Evolutionary conservation across 164 flowering plant species (phyloP).

Genomic region (Stephania japonica): DNA sequence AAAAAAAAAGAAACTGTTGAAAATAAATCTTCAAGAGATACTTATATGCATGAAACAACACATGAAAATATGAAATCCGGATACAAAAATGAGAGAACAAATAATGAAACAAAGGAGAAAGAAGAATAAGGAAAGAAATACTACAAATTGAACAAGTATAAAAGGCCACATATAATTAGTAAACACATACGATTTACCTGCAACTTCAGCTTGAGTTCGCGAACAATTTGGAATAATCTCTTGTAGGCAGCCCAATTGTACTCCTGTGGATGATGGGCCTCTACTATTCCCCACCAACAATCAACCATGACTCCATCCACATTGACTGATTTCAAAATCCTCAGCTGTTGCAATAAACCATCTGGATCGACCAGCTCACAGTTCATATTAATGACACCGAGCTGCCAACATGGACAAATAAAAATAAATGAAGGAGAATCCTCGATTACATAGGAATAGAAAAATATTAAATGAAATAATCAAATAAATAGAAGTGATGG

Average conservation of each 20-base stretch:
- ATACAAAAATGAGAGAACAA: background rate
- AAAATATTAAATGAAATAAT: background rate
- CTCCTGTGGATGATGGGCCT: conserved; percentile 67
- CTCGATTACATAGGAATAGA: background rate
- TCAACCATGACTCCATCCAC: conserved; percentile 92
- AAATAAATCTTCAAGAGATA: background rate
- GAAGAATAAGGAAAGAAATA: background rate
- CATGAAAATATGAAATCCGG: background rate
- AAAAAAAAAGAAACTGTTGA: background rate
- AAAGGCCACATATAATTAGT: background rate
- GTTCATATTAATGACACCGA: conserved; percentile 78
- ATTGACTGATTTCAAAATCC: conserved; percentile 61
- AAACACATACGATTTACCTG: conserved; percentile 42
- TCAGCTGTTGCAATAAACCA: conserved; percentile 68
- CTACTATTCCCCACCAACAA: conserved; percentile 98
- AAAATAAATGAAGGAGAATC: no score
- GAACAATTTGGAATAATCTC: conserved; percentile 68
- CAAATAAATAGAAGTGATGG: background rate
- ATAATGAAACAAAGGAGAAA: background rate
- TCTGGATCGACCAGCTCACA: conserved; percentile 87
- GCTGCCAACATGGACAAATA: conserved; percentile 28
- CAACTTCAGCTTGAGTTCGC: conserved; percentile 70
- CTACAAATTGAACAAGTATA: background rate
- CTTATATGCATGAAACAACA: background rate
- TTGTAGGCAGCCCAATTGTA: conserved; percentile 86